Conservation (phyloP, 441 rosid genomes). For the Hura crepitans region DNA sequence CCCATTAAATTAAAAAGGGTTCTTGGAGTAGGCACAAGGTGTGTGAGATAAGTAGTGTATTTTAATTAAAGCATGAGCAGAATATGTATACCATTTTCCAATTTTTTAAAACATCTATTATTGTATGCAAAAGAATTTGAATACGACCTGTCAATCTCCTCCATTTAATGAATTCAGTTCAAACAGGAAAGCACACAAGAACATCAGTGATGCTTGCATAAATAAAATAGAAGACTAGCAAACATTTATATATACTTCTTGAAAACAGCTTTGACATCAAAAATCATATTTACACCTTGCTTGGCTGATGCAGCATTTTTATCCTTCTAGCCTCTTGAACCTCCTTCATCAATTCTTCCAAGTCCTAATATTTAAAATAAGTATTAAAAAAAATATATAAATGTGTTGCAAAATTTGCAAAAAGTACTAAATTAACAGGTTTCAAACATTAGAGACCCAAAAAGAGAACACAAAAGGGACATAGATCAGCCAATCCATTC, state of each 20-base stretch:
- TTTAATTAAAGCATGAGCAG: background rate
- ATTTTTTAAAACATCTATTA: background rate
- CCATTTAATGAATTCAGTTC: too few relatives aligned
- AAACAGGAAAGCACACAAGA: too few relatives aligned
- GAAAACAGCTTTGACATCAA: constrained; percentile 12
- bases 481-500: background rate
- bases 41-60: background rate
- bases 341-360: constrained; percentile 88
- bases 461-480: constrained; percentile 7
- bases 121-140: background rate
- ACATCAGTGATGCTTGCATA: background rate
- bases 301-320: constrained; percentile 97
- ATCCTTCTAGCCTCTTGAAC: constrained; percentile 99
- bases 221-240: background rate
- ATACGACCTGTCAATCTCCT: too few relatives aligned
- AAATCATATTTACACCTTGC: constrained; percentile 54
- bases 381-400: background rate
- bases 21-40: background rate
- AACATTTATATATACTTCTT: background rate
- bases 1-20: background rate
- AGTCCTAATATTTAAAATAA: constrained; percentile 48
- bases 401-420: constrained; percentile 13
- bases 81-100: background rate
- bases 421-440: constrained; percentile 12
- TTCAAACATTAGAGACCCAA: background rate